Base-by-base conservation (phyloP, 352 stramenopile genomes). In the Globisporangium perplexum region DNA sequence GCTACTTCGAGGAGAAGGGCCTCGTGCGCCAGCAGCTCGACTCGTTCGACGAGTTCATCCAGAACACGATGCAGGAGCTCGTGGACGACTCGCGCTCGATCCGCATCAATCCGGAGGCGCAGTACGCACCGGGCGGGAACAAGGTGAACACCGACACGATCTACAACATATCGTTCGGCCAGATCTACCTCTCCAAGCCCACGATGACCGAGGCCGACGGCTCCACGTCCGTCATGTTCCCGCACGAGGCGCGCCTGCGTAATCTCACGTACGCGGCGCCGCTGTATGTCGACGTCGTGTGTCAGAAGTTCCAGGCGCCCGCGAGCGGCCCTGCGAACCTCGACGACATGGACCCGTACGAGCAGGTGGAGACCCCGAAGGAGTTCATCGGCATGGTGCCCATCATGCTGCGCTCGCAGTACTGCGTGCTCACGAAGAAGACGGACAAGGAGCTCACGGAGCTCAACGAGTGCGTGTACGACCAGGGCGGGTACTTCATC, bases 401-500 rank as follows among this genome's bases (percentile, higher is more conserved):
- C 44, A 99, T 99, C 70, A 99, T 99, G 97, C 66, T 99, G 41
- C 80, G 96, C 20, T 98, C 91, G 28, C 79, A 98, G 44, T 98
- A 98, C 74, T 98, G 96, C 59, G 93, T 98, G 23, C 65, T 98
- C 22, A 96, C 74, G 18, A 74, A 93, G 61, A 95, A 96, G 71
- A 94, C 78, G 7, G 93, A 98, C 66, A 94, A 96, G 69, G 88
- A 97, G 60, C 72, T 98, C 6, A 96, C 90, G 23, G 87, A 98
- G 48, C 69, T 98, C 33, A 96, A 96, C 62, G 98, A 99, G 78
- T 99, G 98, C 68, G 98, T 99, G 51, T 99, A 99, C 72, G 98
- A 99, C 77, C 97, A 99, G 74, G 98, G 98, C 35, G 98, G 98
- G 22, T 99, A 99, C 76, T 99, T 99, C 76, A 95, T 99, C 45